phyloP scores from a whole-genome alignment of 2,329 filamentous ascomycete species.

The Colletotrichum theobromicola region DNA sequence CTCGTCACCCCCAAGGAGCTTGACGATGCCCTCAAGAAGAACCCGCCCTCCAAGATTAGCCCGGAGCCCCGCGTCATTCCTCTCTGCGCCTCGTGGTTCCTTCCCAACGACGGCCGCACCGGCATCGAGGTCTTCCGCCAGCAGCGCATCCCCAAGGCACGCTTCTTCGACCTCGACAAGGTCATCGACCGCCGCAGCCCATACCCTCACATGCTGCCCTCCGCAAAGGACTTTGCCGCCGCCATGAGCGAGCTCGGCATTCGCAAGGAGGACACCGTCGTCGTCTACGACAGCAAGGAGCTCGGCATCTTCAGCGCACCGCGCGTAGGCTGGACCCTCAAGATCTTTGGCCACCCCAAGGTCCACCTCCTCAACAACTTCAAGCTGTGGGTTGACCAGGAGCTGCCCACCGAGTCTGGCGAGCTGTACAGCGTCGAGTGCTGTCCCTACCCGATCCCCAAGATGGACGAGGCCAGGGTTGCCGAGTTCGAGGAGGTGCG shows the following conservation, averaged over 20 bases:
- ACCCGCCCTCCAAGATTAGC: constrained; percentile 78
- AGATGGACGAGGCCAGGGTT: constrained; percentile 68
- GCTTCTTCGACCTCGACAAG: constrained; percentile 96
- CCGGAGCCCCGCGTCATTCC: constrained; percentile 85
- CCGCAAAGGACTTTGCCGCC: constrained; percentile 77
- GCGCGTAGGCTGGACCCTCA: constrained; percentile 91
- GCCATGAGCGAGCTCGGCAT: constrained; percentile 93
- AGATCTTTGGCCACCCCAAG: constrained; percentile 84
- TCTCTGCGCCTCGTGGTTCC: constrained; percentile 93
- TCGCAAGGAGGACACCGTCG: constrained; percentile 83
- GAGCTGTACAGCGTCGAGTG: constrained; percentile 71
- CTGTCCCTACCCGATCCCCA: constrained; percentile 67
- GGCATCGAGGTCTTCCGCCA: constrained; percentile 83
- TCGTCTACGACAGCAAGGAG: constrained; percentile 93
- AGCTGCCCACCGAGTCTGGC: constrained; percentile 82
- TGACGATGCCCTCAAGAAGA: constrained; percentile 79
- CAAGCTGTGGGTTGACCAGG: constrained; percentile 87
- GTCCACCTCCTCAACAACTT: constrained; percentile 97
- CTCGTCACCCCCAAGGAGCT: constrained; percentile 87
- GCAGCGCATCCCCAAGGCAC: constrained; percentile 84
- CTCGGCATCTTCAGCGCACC: constrained; percentile 94
- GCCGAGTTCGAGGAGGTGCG: constrained; percentile 84
- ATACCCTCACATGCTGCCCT: constrained; percentile 96
- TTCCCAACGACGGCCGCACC: constrained; percentile 87
- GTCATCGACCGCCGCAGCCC: constrained; percentile 86